Base-by-base conservation (phyloP, 805 yeast species). In the Metschnikowia lachancei region DNA sequence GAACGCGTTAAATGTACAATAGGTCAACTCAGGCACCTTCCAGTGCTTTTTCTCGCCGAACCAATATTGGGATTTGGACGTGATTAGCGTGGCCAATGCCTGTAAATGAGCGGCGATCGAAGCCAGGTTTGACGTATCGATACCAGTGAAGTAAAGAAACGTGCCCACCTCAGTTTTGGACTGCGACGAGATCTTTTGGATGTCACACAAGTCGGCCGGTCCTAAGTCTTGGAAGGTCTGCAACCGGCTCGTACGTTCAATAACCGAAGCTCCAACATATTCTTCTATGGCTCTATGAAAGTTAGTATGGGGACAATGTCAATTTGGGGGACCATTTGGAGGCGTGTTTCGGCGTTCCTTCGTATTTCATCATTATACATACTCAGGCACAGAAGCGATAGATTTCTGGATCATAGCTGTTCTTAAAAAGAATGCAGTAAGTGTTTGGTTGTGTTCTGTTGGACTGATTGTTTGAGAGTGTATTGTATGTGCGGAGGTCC, bases 61-160 rank as follows among this genome's bases (percentile, higher is more conserved):
- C 95, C 95, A 87, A 37, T 78, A 69, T 62, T 87, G 95, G 28
- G 78, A 68, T 48, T 77, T 80, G 20, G 76, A 64, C 12, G 73
- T 69, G 26, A 87, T 81, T 31, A 82, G 70, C 45, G 78, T 85
- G 29, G 89, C 83, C 52, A 87, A 62, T 6, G 80, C 76, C 60
- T 85, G 86, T 46, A 86, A 66, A 47, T 82, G 81, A 1, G 90
- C 90, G 10, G 92, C 91, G 45, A 87, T 81, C 1, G 90, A 77
- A 1, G 94, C 87, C 13, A 88, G 78, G 56, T 81, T 83, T 19
- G 88, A 81, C 16, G 86, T 83, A 59, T 87, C 92, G 2, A 82
- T 75, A 6, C 95, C 95, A 0, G 87, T 77, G 54, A 79, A 82
- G 63, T 87, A 86, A 39, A 86, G 70, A 61, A 78, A 86, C 2